Conservation (phyloP, 257 asterid genomes). For the Scutellaria baicalensis region DNA sequence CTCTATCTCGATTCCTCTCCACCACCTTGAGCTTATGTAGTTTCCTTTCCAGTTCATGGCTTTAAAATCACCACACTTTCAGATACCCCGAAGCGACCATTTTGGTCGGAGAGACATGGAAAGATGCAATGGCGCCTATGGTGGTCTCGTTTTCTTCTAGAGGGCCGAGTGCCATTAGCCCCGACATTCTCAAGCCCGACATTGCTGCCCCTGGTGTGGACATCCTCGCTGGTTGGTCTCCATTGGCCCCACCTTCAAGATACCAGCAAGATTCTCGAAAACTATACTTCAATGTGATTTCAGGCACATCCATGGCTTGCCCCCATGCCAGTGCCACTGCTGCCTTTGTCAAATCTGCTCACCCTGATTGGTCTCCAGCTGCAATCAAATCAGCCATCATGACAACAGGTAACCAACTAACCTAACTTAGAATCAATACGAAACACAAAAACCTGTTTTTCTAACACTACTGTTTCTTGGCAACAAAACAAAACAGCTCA, state of each 20-base stretch:
- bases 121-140: slow-evolving; percentile 34
- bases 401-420: slow-evolving; percentile 31
- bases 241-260: slow-evolving; percentile 23
- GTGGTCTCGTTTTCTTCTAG: slow-evolving; percentile 49
- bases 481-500: slow-evolving; percentile 33
- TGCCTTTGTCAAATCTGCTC: slow-evolving; percentile 30
- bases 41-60: not conserved
- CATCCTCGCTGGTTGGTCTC: slow-evolving; percentile 55
- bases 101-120: slow-evolving; percentile 30
- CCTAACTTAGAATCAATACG: not conserved
- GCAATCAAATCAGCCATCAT: slow-evolving; percentile 46
- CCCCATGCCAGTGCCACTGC: slow-evolving; percentile 47
- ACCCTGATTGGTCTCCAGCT: slow-evolving; percentile 38
- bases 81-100: slow-evolving; percentile 45
- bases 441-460: too few relatives aligned
- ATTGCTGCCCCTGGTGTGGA: slow-evolving; percentile 51
- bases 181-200: slow-evolving; percentile 57
- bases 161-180: slow-evolving; percentile 43
- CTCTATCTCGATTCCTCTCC: too few relatives aligned
- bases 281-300: slow-evolving; percentile 29
- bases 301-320: slow-evolving; percentile 50
- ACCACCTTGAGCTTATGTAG: too few relatives aligned
- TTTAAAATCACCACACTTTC: not conserved
- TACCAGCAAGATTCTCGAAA: slow-evolving; percentile 10
- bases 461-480: not conserved